Evolutionary conservation across 306 rosid species (phyloP).

Genomic region (Prosopis cineraria): DNA sequence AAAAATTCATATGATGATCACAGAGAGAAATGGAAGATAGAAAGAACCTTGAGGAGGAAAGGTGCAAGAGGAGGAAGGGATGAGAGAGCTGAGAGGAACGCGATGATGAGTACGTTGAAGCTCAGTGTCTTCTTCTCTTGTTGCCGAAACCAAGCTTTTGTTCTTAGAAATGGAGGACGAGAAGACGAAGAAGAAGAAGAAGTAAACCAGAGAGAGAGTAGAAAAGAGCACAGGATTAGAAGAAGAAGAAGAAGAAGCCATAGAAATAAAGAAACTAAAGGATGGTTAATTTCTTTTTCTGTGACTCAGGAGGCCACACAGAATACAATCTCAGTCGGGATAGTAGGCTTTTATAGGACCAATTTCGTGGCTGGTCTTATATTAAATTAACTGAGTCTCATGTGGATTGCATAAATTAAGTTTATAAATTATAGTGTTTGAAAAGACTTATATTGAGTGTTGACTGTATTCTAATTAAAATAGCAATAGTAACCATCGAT

Average conservation of each 20-base stretch:
- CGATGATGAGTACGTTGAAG: constrained; percentile 19
- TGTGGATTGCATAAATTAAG: background rate
- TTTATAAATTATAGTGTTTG: background rate
- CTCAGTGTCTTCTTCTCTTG: background rate
- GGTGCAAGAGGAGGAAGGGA: constrained; percentile 58
- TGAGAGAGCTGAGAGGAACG: constrained; percentile 48
- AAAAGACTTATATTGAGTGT: background rate
- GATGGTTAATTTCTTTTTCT: background rate
- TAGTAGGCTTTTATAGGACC: too few relatives aligned
- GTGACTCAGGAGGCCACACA: background rate
- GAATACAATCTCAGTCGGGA: background rate
- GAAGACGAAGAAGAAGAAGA: background rate
- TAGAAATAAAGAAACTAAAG: background rate
- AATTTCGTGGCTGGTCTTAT: background rate
- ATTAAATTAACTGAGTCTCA: background rate
- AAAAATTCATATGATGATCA: background rate
- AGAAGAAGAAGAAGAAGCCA: constrained; percentile 23
- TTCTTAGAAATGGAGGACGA: background rate
- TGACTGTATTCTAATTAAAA: too few relatives aligned
- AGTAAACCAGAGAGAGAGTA: background rate
- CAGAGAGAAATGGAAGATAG: background rate
- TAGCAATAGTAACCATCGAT: too few relatives aligned
- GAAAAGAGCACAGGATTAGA: background rate
- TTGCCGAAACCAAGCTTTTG: constrained; percentile 19
- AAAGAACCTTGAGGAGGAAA: constrained; percentile 43